phyloP scores from a whole-genome alignment of 352 stramenopile species.

The Phytopythium vexans region DNA sequence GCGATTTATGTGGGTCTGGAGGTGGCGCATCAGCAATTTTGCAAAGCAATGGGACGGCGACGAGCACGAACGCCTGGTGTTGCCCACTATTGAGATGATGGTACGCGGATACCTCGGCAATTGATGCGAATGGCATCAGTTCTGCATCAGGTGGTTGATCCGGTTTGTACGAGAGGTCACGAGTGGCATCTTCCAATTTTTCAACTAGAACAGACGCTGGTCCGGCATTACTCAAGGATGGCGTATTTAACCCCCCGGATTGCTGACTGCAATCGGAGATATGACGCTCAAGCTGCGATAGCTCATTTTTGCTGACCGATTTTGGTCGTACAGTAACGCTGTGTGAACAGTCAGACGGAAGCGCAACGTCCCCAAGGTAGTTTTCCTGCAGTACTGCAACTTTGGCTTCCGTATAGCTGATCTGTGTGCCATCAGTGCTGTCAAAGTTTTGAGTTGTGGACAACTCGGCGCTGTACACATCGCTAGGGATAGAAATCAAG shows the following conservation, averaged over 20 bases:
- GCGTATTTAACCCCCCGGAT: too few relatives aligned
- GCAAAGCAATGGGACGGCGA: background rate
- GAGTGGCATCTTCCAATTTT: background rate
- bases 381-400: too few relatives aligned
- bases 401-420: too few relatives aligned
- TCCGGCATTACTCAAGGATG: background rate
- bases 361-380: too few relatives aligned
- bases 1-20: background rate
- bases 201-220: background rate
- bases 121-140: background rate
- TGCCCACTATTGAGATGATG: slow-evolving; percentile 1
- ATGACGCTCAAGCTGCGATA: too few relatives aligned
- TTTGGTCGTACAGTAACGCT: too few relatives aligned
- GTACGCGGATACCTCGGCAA: background rate
- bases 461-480: background rate
- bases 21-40: background rate
- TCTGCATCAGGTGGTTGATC: background rate
- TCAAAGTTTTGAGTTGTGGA: too few relatives aligned
- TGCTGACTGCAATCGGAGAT: background rate
- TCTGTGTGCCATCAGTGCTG: too few relatives aligned
- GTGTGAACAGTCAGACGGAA: too few relatives aligned
- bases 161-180: background rate
- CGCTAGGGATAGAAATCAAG: background rate
- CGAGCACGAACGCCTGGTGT: background rate
- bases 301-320: too few relatives aligned